Evolutionary conservation across 208 protist genomes (phyloP).

Genomic region (Kentomonas sorsogonicus): DNA sequence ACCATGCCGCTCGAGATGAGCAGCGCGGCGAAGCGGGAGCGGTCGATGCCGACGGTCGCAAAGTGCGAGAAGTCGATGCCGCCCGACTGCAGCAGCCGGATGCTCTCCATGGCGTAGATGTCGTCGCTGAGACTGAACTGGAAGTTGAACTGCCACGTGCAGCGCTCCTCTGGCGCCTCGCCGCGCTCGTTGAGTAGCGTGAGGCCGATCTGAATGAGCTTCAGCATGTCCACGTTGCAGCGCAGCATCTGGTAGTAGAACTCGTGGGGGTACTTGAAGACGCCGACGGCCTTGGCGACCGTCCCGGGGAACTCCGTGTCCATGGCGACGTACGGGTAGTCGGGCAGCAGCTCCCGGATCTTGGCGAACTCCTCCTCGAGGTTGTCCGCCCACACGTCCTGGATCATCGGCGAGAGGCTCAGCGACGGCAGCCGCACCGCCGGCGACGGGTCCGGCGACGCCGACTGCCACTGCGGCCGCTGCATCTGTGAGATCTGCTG

Average conservation of each 20-base stretch:
- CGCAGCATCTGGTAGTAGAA: slow-evolving; percentile 97
- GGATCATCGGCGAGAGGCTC: slow-evolving; percentile 88
- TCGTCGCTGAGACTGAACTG: slow-evolving; percentile 96
- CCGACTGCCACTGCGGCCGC: background rate
- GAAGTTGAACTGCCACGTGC: slow-evolving; percentile 99
- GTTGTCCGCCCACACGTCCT: slow-evolving; percentile 97
- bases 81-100: slow-evolving; percentile 93
- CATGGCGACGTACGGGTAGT: slow-evolving; percentile 97
- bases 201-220: slow-evolving; percentile 99
- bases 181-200: slow-evolving; percentile 97
- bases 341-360: slow-evolving; percentile 92
- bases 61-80: slow-evolving; percentile 98
- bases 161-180: slow-evolving; percentile 90
- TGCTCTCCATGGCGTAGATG: slow-evolving; percentile 97
- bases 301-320: slow-evolving; percentile 99
- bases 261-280: slow-evolving; percentile 91
- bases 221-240: slow-evolving; percentile 98
- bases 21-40: slow-evolving; percentile 95
- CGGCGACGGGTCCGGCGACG: slow-evolving; percentile 10
- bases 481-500: background rate
- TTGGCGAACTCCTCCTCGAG: slow-evolving; percentile 95
- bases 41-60: slow-evolving; percentile 93
- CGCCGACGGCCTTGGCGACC: slow-evolving; percentile 94
- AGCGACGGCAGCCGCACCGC: slow-evolving; percentile 52
- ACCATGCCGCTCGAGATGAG: slow-evolving; percentile 96